phyloP scores from a whole-genome alignment of 2,329 filamentous ascomycete species.

The Penicillium frequentans region DNA sequence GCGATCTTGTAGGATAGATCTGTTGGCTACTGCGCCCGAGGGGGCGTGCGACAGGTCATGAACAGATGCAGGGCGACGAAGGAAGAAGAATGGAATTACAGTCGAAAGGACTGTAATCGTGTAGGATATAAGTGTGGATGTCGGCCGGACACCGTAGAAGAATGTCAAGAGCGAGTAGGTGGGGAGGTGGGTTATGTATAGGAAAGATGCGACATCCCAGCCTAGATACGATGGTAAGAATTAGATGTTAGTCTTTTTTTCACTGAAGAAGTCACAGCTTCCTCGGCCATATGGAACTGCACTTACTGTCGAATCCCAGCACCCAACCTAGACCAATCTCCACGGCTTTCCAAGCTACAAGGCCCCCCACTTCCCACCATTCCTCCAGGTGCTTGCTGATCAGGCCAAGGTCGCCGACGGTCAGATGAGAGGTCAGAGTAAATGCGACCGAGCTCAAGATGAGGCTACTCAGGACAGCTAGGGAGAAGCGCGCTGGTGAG shows the following conservation, averaged over 20 bases:
- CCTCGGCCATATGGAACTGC: background rate
- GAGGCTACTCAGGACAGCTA: conserved; percentile 55
- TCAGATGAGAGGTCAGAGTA: conserved; percentile 60
- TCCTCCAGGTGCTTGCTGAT: conserved; percentile 65
- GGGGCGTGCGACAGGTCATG: conserved; percentile 57
- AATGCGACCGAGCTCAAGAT: conserved; percentile 65
- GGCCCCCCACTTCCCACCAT: conserved; percentile 59
- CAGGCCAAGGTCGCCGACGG: conserved; percentile 64
- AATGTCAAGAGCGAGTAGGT: conserved; percentile 71
- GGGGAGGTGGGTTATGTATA: conserved; percentile 72
- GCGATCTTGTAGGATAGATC: conserved; percentile 64
- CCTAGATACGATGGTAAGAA: conserved; percentile 40
- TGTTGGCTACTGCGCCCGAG: conserved; percentile 54
- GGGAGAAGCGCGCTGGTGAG: conserved; percentile 44
- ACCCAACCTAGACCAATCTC: conserved; percentile 74
- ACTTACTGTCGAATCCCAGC: conserved; percentile 63
- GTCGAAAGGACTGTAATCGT: conserved; percentile 68
- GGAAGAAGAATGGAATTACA: conserved; percentile 71
- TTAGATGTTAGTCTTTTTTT: background rate
- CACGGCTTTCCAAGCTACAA: conserved; percentile 59
- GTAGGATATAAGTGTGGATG: conserved; percentile 62
- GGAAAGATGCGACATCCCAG: conserved; percentile 65
- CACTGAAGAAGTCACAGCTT: background rate
- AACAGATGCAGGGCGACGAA: conserved; percentile 66
- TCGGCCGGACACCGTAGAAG: conserved; percentile 71